Evolutionary conservation across 2,329 filamentous ascomycete genomes (phyloP).

Genomic region (Hypocrella siamensis): DNA sequence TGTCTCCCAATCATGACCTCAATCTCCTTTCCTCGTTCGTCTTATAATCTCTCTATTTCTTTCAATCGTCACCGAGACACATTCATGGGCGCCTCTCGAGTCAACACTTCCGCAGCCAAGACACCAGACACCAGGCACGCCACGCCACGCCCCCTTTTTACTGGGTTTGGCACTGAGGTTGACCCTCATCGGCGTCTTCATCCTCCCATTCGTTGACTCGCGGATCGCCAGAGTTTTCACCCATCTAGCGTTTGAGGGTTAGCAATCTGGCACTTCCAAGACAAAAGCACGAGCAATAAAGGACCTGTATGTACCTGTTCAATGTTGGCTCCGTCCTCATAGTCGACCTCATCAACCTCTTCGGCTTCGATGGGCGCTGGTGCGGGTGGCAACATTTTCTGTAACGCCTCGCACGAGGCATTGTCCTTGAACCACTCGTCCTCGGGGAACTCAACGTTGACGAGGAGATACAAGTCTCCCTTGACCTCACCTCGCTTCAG

Average conservation of each 20-base stretch:
- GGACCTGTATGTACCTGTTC: conserved; percentile 45
- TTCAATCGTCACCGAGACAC: no score
- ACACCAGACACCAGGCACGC: no score
- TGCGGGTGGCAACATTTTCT: conserved; percentile 58
- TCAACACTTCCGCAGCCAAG: no score
- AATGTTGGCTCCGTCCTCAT: conserved; percentile 67
- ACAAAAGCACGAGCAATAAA: no score
- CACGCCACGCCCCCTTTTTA: conserved; percentile 21
- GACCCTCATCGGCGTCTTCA: conserved; percentile 50
- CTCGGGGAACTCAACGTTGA: conserved; percentile 79
- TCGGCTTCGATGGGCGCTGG: conserved; percentile 48
- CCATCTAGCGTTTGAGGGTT: conserved; percentile 35
- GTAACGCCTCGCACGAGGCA: conserved; percentile 52
- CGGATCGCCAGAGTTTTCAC: conserved; percentile 53
- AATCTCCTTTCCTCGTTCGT: no score
- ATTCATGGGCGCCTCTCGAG: no score
- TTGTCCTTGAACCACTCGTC: conserved; percentile 67
- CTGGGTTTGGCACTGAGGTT: conserved; percentile 59
- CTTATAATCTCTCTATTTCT: no score
- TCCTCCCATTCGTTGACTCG: conserved; percentile 54
- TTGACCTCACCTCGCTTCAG: conserved; percentile 68
- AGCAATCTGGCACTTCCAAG: neutral
- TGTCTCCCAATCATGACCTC: no score
- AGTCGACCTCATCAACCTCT: conserved; percentile 74
- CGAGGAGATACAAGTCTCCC: conserved; percentile 75